Evolutionary conservation across 106 monocot genomes (phyloP), one percentile per base, ranked within the genome.

Genomic region (Cymbidium sinense): DNA sequence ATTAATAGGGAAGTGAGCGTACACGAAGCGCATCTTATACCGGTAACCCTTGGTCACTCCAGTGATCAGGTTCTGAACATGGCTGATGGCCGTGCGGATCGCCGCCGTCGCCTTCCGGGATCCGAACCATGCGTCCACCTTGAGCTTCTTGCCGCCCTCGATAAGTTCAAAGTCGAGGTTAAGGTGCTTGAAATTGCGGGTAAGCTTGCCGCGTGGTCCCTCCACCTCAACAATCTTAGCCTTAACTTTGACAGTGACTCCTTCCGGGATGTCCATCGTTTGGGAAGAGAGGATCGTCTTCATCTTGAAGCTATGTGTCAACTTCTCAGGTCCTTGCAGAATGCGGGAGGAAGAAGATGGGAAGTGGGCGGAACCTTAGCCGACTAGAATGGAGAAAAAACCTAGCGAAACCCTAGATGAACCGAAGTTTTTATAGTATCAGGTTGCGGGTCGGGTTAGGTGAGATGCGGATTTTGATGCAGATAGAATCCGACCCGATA

Each of bases 21-120:
- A 93, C 29, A 93, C 89, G 76, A 89, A 89, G 20, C 89, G 81
- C 93, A 89, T 93, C 86, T 93, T 89, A 78, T 93, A 93, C 23
- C 89, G 83, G 74, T 84, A 93, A 0, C 93, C 93, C 82, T 87
- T 86, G 61, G 87, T 82, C 34, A 89, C 89, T 7, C 89, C 93
- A 13, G 85, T 88, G 74, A 93, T 90, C 54, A 89, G 78, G 36
- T 90, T 93, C 84, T 88, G 86, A 36, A 92, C 85, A 79, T 89
- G 89, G 28, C 85, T 85, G 67, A 92, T 83, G 27, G 89, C 89
- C 20, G 92, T 92, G 74, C 92, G 85, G 80, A 89, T 87, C 37
- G 89, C 65, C 0, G 89, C 89, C 78, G 84, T 86, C 70, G 88
- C 84, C 74, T 81, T 79, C 43, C 91, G 78, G 37, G 91, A 85